Evolutionary conservation across 2,329 filamentous ascomycete genomes (phyloP), one percentile per base, ranked within the genome.

Genomic region (Ceratocystis albifundus): DNA sequence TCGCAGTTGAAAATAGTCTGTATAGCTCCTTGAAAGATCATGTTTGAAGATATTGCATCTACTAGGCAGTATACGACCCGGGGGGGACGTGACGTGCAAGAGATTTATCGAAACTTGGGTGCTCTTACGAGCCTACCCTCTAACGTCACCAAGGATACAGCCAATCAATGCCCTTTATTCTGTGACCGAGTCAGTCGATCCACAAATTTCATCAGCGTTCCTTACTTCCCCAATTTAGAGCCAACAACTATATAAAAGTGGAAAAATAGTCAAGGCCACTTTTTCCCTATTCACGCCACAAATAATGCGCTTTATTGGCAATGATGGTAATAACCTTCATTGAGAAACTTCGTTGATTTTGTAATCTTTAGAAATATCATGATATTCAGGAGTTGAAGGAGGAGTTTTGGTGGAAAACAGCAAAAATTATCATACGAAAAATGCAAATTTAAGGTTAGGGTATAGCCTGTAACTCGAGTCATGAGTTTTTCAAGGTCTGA

Each of bases 161-260:
- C 65, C 65, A 67, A 67, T 67, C 32, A 67, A 30, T 32, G 0
- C 36, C 7, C 32, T 64, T 25, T 45, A 17, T 64, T 41, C 20
- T 59, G 48, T 61, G 48, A 48, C 48, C 65, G 65, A 67, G 65
- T 67, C 65, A 67, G 65, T 67, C 22, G 44, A 28, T 59, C 61
- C 61, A 67, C 61, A 32, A 12, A 61, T 67, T 50, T 64, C 4
- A 61, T 57, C 41, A 30, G 28, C 55, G 30, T 22, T 36, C 25
- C 55, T 59, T 12, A 36, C 55, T 59, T 59, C 28, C 3, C 55
- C 55, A 17, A 59, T 59, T n/a, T 32, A 15, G 55, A 25, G 17
- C 53, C 55, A 59, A 12, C 55, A 8, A 36, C 55, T 4, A 0
- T n/a, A 36, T 3, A 15, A n/a, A 53, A 25, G 48, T n/a, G 17